phyloP scores from a whole-genome alignment of 164 flowering plant genomes.

The Aristolochia contorta region DNA sequence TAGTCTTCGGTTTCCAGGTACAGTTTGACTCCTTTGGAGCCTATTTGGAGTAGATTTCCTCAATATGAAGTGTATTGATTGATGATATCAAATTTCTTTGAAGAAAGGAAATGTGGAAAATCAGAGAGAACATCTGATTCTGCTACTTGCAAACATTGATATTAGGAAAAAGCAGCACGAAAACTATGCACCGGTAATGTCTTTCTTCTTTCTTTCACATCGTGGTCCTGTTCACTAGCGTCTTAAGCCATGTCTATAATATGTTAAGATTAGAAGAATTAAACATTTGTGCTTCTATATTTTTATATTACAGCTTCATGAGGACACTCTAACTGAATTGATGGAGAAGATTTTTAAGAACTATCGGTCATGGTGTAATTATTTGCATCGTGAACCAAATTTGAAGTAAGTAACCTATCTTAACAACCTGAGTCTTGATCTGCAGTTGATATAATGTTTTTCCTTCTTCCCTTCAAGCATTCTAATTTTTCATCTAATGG shows the following conservation, averaged over 20 bases:
- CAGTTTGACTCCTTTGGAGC: not conserved
- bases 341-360: constrained; percentile 67
- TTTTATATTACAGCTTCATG: constrained; percentile 37
- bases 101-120: constrained; percentile 98
- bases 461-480: no score
- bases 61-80: not conserved
- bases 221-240: not conserved
- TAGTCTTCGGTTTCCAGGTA: constrained; percentile 95
- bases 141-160: constrained; percentile 85
- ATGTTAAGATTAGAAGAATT: not conserved
- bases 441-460: not conserved
- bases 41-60: not conserved
- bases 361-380: constrained; percentile 80
- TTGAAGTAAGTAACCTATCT: constrained; percentile 38
- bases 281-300: not conserved
- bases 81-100: constrained; percentile 4
- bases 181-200: constrained; percentile 34
- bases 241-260: not conserved
- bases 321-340: constrained; percentile 39
- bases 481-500: no score
- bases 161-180: constrained; percentile 35
- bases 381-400: constrained; percentile 48
- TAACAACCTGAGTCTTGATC: not conserved
- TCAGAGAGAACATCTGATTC: constrained; percentile 93
- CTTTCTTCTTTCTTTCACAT: not conserved